A percentile compares a stretch with the other conserved stretches of the same genome.
phyloP scores from a whole-genome alignment of 108 stramenopile species.

The Fragilaria crotonensis region DNA sequence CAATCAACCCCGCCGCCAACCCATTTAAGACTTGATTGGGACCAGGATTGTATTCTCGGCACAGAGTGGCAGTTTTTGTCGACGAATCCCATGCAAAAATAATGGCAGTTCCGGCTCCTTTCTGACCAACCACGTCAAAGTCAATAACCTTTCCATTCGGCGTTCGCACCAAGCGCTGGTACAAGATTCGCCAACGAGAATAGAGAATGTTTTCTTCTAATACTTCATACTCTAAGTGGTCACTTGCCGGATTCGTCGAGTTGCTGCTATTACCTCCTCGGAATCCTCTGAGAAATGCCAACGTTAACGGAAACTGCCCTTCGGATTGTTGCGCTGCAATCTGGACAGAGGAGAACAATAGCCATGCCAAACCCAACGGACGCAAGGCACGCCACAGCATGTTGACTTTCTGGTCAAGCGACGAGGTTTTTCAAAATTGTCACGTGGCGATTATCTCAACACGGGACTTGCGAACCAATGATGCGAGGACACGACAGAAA shows the following conservation, averaged over 20 bases:
- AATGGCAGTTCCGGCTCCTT: conserved; percentile 50
- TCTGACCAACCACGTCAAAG: conserved; percentile 51
- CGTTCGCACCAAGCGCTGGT: conserved; percentile 41
- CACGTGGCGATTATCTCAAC: too few relatives aligned
- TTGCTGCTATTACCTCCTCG: too few relatives aligned
- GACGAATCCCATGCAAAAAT: conserved; percentile 75
- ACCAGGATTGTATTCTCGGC: conserved; percentile 79
- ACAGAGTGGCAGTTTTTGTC: conserved; percentile 61
- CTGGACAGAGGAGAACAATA: too few relatives aligned
- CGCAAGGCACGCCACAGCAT: too few relatives aligned
- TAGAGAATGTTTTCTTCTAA: conserved; percentile 46
- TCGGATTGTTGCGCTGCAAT: too few relatives aligned
- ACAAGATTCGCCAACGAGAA: conserved; percentile 56
- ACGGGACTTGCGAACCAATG: too few relatives aligned
- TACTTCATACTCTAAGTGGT: conserved; percentile 31
- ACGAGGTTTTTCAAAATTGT: too few relatives aligned
- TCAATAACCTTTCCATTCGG: conserved; percentile 41
- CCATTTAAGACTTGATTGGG: conserved; percentile 50
- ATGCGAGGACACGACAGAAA: too few relatives aligned
- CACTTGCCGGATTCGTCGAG: background rate
- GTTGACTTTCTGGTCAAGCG: too few relatives aligned
- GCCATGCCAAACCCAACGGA: too few relatives aligned
- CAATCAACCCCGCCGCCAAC: conserved; percentile 71
- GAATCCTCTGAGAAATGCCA: too few relatives aligned
- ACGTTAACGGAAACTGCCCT: too few relatives aligned